These are phyloP conservation scores for Colletotrichum camelliae DNA, from an alignment of 2,329 filamentous ascomycete species.

Conservation along the genomic window DNA sequence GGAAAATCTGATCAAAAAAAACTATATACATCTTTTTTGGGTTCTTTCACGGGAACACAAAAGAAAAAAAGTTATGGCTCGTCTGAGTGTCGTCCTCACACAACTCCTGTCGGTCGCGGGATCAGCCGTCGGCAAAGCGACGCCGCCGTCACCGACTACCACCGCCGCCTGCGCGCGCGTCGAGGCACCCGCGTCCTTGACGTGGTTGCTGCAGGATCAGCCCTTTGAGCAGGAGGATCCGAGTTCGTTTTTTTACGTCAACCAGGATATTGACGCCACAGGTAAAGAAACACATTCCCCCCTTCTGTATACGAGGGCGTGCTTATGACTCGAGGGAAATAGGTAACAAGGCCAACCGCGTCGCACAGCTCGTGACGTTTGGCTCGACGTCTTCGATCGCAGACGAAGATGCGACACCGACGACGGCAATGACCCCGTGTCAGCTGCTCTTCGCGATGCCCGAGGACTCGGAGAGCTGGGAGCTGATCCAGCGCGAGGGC, in stretches of 20 bases:
- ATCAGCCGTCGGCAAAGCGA: neutral
- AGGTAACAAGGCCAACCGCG: slow-evolving; percentile 20
- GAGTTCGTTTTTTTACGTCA: slow-evolving; percentile 22
- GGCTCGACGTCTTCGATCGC: neutral
- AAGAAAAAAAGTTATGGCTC: slow-evolving; percentile 7
- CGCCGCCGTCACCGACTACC: neutral
- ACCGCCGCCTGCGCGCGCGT: slow-evolving; percentile 6
- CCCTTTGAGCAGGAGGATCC: slow-evolving; percentile 20
- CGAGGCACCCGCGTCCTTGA: slow-evolving; percentile 13
- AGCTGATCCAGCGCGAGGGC: slow-evolving; percentile 21
- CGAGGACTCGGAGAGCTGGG: slow-evolving; percentile 22
- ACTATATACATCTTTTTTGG: neutral
- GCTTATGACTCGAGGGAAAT: neutral
- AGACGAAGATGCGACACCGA: neutral
- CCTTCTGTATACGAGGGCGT: too few species aligned
- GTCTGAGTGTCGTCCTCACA: slow-evolving; percentile 14
- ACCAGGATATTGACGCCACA: slow-evolving; percentile 19
- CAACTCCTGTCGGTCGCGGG: slow-evolving; percentile 1
- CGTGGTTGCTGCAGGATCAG: slow-evolving; percentile 18
- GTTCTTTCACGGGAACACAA: neutral
- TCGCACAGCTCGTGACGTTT: slow-evolving; percentile 20
- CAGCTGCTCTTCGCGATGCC: slow-evolving; percentile 17
- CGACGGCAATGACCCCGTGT: neutral
- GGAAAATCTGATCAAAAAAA: neutral
- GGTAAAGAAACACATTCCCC: neutral